These are phyloP conservation scores for Dipteronia sinensis DNA, from an alignment of 345 rosid genomes.

Conservation along the genomic window DNA sequence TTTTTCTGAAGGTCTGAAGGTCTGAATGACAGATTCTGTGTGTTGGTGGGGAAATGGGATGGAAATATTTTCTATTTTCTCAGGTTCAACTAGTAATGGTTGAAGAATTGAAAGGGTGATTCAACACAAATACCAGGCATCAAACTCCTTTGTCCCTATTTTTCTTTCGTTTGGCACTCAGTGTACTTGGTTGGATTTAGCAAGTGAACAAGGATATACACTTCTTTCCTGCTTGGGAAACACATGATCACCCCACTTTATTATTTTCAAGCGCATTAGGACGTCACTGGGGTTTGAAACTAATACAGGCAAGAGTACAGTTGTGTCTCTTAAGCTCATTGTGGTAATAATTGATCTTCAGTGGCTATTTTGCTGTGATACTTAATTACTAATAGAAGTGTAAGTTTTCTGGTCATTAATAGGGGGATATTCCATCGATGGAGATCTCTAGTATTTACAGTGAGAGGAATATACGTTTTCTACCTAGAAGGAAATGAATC, in stretches of 20 bases:
- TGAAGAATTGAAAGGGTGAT: not conserved
- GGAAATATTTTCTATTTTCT: not conserved
- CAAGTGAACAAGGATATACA: not conserved
- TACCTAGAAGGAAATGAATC: not conserved
- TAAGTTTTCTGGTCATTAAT: not conserved
- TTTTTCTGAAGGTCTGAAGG: not conserved
- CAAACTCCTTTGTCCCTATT: not conserved
- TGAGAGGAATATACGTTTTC: not conserved
- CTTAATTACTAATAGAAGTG: not conserved
- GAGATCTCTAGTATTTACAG: no score
- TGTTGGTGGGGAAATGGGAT: not conserved
- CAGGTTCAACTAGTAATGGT: not conserved
- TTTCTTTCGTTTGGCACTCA: not conserved
- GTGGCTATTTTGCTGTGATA: not conserved
- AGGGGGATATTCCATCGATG: not conserved
- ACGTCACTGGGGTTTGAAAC: not conserved
- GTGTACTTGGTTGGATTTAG: not conserved
- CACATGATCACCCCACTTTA: not conserved
- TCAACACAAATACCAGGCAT: not conserved
- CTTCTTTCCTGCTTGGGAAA: slow-evolving; percentile 8
- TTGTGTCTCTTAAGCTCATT: no score
- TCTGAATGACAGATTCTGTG: not conserved
- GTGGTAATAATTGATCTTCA: not conserved
- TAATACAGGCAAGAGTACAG: no score
- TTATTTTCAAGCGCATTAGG: not conserved